Conservation (phyloP, 805 yeast species). For the Yarrowia osloensis region DNA sequence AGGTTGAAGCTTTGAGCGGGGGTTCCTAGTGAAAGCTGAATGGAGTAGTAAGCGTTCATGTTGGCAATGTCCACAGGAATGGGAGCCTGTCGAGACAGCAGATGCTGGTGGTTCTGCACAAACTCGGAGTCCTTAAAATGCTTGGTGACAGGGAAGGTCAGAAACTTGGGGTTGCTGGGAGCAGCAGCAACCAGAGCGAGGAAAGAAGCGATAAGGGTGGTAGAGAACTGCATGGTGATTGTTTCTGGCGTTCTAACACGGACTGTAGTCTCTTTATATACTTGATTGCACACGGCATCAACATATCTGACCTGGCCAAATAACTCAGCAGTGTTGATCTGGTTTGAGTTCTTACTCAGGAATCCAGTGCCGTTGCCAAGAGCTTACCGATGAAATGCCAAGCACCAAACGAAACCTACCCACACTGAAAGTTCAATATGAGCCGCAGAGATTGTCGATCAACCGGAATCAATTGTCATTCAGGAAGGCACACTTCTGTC, state of each 20-base stretch:
- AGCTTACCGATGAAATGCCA: background rate
- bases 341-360: background rate
- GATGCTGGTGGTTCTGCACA: background rate
- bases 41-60: background rate
- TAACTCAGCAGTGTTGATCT: background rate
- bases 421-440: background rate
- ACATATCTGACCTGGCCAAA: background rate
- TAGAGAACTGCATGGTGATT: background rate
- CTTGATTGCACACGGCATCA: background rate
- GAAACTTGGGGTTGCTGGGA: background rate
- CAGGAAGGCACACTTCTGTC: too few relatives aligned
- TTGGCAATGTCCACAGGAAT: background rate
- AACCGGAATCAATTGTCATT: too few relatives aligned
- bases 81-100: background rate
- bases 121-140: background rate
- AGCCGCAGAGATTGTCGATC: background rate
- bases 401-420: background rate
- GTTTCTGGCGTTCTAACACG: background rate
- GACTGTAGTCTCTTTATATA: background rate
- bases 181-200: background rate
- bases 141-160: background rate
- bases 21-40: background rate
- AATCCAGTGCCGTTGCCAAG: constrained; percentile 6
- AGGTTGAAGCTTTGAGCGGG: background rate
- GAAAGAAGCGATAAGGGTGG: background rate